These are phyloP conservation scores for Metschnikowia borealis DNA, from an alignment of 805 yeast genomes.

Conservation along the genomic window DNA sequence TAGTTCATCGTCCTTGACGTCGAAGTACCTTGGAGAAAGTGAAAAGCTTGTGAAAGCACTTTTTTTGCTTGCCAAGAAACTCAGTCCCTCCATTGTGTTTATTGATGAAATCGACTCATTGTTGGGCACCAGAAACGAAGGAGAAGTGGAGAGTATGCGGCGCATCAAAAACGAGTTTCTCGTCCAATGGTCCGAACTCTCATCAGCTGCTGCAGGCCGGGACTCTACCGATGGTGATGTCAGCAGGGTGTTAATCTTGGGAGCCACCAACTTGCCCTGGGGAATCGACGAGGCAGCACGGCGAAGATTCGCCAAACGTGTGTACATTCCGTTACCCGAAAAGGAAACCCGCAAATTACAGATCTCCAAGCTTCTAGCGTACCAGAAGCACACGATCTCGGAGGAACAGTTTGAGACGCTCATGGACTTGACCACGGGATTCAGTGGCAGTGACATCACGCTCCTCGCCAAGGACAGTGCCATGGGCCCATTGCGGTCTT, in stretches of 20 bases:
- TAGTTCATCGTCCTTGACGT: conserved; percentile 84
- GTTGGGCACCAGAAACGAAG: conserved; percentile 68
- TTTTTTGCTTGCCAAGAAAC: conserved; percentile 74
- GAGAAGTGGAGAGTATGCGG: conserved; percentile 84
- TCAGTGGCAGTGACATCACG: conserved; percentile 91
- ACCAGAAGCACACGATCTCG: conserved; percentile 67
- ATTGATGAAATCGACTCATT: conserved; percentile 95
- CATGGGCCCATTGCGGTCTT: conserved; percentile 90
- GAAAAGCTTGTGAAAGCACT: conserved; percentile 90
- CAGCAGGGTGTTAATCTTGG: conserved; percentile 76
- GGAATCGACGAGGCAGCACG: conserved; percentile 95
- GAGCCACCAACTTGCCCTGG: conserved; percentile 97
- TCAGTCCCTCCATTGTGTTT: conserved; percentile 91
- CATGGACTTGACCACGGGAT: conserved; percentile 67
- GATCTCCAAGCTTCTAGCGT: conserved; percentile 57
- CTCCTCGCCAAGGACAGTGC: conserved; percentile 96
- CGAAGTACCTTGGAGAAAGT: conserved; percentile 86
- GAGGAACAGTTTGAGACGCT: conserved; percentile 60
- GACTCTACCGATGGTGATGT: conserved; percentile 40
- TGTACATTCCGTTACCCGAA: conserved; percentile 93
- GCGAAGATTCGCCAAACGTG: conserved; percentile 85
- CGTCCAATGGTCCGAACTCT: conserved; percentile 91
- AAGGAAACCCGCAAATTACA: conserved; percentile 74
- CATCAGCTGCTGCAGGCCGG: conserved; percentile 76
- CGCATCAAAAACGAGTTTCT: conserved; percentile 89